Evolutionary conservation across 441 rosid species (phyloP), one percentile per base, ranked within the genome.

Genomic region (Corymbia calophylla): DNA sequence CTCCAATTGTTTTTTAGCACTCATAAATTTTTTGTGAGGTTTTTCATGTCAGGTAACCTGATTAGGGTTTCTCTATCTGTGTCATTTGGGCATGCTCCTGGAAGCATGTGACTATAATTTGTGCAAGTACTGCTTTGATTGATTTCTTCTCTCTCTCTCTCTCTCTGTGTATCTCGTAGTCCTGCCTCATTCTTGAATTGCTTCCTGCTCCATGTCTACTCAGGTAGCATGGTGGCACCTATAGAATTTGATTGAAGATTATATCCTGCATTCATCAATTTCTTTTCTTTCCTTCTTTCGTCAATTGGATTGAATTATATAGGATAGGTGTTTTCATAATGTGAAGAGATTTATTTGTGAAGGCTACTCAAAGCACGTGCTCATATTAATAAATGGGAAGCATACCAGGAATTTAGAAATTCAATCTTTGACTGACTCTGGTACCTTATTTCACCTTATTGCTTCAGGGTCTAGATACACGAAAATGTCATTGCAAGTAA

Each of bases 401-500:
- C 56, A 31, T 64, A 49, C 56, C 32, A 77, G 55, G 84, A 31
- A 51, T 90, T 88, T 27, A 31, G 44, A 60, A 27, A 86, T 55
- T 60, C 29, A 14, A 55, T 54, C 56, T 84, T 51, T 47, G 56
- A 51, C 53, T 51, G 82, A 35, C 66, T 86, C 32, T 82, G 53
- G 54, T 87, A 62, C 29, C 80, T 88, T 66, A 86, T 88, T 60
- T 90, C 90, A 88, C 35, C 47, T 89, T 89, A 88, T 90, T 86
- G 64, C 89, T 93, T 89, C 91, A 97, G 98, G 93, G 80, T 93
- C 89, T 88, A 91, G 92, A 86, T 91, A 92, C 93, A 91, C 90
- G 2, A 93, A 80, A 84, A 89, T 91, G 89, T 88, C 96, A 80
- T 89, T 91, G 88, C 91, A 92, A 90, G 91, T 89, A 70, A 90